Percentiles rank a stretch among this genome's conserved stretches.
Conservation (phyloP, 2,329 filamentous ascomycete species). For the Penicillium sp. region DNA sequence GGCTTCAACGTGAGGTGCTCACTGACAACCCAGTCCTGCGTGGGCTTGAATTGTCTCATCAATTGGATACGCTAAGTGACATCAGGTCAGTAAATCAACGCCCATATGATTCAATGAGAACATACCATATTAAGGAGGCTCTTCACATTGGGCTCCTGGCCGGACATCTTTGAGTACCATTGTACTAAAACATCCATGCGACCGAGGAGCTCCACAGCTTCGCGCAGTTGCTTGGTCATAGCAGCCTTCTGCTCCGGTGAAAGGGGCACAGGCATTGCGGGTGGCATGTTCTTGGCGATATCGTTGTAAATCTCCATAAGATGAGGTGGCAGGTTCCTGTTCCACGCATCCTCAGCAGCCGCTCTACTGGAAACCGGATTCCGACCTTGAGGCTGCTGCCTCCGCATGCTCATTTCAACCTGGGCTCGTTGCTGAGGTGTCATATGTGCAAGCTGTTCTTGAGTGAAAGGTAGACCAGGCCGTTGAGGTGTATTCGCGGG, state of each 20-base stretch:
- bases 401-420: conserved; percentile 36
- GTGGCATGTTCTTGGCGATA: conserved; percentile 31
- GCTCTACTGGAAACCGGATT: conserved; percentile 31
- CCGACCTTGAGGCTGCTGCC: conserved; percentile 34
- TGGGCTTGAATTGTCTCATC: conserved; percentile 45
- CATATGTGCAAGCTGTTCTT: conserved; percentile 40
- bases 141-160: conserved; percentile 40
- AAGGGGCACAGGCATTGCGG: conserved; percentile 33
- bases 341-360: conserved; percentile 39
- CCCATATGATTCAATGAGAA: background rate
- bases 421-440: conserved; percentile 42
- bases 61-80: conserved; percentile 40
- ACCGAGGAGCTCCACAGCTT: conserved; percentile 41
- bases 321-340: conserved; percentile 37
- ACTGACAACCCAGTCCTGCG: conserved; percentile 41
- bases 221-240: conserved; percentile 41
- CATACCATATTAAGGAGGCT: conserved; percentile 40
- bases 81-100: conserved; percentile 16
- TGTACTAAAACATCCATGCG: conserved; percentile 44
- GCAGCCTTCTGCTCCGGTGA: conserved; percentile 38
- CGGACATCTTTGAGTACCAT: conserved; percentile 38
- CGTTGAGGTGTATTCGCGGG: conserved; percentile 21
- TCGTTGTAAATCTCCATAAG: conserved; percentile 41
- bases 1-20: conserved; percentile 46
- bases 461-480: conserved; percentile 27